These are phyloP conservation scores for Salix koriyanagi DNA, from an alignment of 345 rosid genomes.

Conservation along the genomic window DNA sequence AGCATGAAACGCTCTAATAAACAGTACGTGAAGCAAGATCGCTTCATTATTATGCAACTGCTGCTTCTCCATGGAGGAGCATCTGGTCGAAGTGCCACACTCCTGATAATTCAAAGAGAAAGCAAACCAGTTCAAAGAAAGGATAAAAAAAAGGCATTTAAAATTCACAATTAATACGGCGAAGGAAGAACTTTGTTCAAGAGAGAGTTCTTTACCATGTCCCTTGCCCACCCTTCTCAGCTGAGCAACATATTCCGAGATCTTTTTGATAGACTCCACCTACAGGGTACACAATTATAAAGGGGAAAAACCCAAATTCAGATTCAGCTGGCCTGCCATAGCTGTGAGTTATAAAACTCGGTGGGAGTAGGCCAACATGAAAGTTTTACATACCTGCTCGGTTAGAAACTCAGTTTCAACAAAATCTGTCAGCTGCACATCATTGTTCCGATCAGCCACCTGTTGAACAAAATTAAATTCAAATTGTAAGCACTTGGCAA, in stretches of 20 bases:
- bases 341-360: not conserved
- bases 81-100: constrained; percentile 38
- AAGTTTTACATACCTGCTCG: constrained; percentile 29
- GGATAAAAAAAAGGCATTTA: not conserved
- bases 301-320: not conserved
- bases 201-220: constrained; percentile 9
- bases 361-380: too few species aligned
- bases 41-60: constrained; percentile 28
- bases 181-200: not conserved
- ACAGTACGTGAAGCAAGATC: not conserved
- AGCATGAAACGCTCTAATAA: not conserved
- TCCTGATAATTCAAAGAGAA: constrained; percentile 15
- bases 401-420: constrained; percentile 22
- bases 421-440: constrained; percentile 26
- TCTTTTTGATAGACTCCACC: constrained; percentile 30
- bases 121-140: not conserved
- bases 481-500: not conserved
- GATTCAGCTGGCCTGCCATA: not conserved
- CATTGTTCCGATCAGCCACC: constrained; percentile 20
- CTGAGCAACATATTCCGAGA: constrained; percentile 34
- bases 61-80: constrained; percentile 18
- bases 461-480: not conserved
- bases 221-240: constrained; percentile 31
- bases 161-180: not conserved
- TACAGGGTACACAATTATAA: not conserved